phyloP scores from a whole-genome alignment of 164 flowering plant species.

The Tetrastigma voinierianum region DNA sequence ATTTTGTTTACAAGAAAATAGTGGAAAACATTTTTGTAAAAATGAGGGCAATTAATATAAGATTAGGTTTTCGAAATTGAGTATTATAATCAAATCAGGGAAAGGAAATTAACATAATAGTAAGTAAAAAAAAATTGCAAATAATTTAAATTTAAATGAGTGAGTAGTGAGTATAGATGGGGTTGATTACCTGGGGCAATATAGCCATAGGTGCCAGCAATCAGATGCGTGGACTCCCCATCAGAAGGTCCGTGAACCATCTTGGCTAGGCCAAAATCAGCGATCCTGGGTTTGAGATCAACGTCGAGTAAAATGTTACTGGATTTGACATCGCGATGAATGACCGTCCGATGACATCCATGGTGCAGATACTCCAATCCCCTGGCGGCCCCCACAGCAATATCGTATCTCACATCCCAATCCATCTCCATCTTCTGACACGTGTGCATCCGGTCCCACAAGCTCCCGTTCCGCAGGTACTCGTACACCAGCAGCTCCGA shows the following conservation, averaged over 20 bases:
- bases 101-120: too few relatives aligned
- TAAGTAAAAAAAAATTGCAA: too few relatives aligned
- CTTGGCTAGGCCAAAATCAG: conserved; percentile 70
- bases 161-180: too few relatives aligned
- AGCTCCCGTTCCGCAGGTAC: conserved; percentile 68
- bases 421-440: conserved; percentile 39
- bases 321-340: conserved; percentile 69
- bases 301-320: conserved; percentile 63
- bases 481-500: conserved; percentile 69
- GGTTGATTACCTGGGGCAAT: conserved; percentile 84
- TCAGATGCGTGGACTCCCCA: conserved; percentile 33
- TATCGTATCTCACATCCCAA: conserved; percentile 59
- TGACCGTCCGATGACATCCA: conserved; percentile 53
- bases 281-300: conserved; percentile 53
- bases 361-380: conserved; percentile 82
- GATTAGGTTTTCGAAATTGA: too few relatives aligned
- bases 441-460: conserved; percentile 71
- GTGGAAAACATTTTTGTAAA: too few relatives aligned
- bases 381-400: conserved; percentile 71
- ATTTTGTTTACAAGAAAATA: too few relatives aligned
- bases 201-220: conserved; percentile 72
- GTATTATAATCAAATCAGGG: too few relatives aligned
- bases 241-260: conserved; percentile 28
- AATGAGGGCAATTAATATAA: too few relatives aligned
- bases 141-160: too few relatives aligned